These are phyloP conservation scores for Tilletiaria anomala DNA, from an alignment of 1,284 basidiomycete species.

Conservation along the genomic window DNA sequence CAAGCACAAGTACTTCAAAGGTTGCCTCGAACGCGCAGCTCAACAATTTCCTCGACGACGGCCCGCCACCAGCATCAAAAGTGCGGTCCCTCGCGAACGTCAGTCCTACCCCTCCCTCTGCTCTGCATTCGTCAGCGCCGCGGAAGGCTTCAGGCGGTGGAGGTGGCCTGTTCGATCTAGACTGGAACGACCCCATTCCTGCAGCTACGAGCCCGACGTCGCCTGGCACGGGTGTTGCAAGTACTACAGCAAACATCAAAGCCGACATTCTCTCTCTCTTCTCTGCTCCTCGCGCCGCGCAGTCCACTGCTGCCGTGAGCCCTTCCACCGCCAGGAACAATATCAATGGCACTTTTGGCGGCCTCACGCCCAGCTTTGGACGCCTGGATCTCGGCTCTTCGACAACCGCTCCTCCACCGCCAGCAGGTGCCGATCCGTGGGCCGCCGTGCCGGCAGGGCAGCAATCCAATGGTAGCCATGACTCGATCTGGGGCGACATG, in stretches of 20 bases:
- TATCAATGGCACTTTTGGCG: constrained; percentile 5
- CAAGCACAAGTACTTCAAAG: constrained; percentile 21
- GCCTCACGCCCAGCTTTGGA: constrained; percentile 9
- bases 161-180: constrained; percentile 68
- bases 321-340: background rate
- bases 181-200: constrained; percentile 48
- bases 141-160: constrained; percentile 32
- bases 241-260: constrained; percentile 42
- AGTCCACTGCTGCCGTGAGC: constrained; percentile 2
- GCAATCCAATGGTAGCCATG: background rate
- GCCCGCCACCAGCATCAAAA: no score
- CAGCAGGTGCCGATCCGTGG: background rate
- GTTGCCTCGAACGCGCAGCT: no score
- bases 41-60: no score
- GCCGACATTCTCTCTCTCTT: constrained; percentile 77
- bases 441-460: background rate
- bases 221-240: constrained; percentile 50
- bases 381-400: constrained; percentile 4
- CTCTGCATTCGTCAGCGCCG: constrained; percentile 12
- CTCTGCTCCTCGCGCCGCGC: constrained; percentile 2
- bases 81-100: background rate
- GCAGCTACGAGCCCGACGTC: constrained; percentile 3
- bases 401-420: background rate
- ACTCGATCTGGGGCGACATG: constrained; percentile 1
- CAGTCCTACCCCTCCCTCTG: constrained; percentile 8